These are phyloP conservation scores for Rhizomucor pusillus DNA, from an alignment of 371 early-diverging fungal species.

Conservation along the genomic window DNA sequence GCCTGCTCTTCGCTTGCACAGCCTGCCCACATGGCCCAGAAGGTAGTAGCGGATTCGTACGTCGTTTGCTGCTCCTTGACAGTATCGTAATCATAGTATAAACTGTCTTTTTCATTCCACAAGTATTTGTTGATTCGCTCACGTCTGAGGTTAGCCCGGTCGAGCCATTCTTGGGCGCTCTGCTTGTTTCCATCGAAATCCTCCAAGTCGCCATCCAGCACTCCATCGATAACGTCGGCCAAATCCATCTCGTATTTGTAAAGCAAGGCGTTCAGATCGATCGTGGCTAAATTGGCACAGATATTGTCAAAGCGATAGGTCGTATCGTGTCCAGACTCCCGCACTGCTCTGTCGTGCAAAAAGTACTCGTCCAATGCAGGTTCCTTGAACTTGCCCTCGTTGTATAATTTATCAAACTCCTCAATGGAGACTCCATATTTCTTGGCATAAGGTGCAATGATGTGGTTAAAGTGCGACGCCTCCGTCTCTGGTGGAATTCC, in stretches of 20 bases:
- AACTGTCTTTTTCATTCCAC: constrained; percentile 59
- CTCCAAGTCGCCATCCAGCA: constrained; percentile 61
- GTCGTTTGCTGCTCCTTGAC: constrained; percentile 43
- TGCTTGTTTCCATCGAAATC: constrained; percentile 48
- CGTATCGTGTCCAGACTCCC: constrained; percentile 97
- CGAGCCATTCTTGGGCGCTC: constrained; percentile 48
- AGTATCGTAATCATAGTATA: constrained; percentile 70
- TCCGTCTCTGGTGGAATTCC: constrained; percentile 98
- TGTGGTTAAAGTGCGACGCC: constrained; percentile 89
- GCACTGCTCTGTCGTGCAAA: constrained; percentile 94
- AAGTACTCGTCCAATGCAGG: constrained; percentile 93
- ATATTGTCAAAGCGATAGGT: constrained; percentile 91
- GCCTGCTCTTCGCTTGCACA: constrained; percentile 67
- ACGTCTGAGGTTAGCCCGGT: constrained; percentile 52
- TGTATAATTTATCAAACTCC: constrained; percentile 74
- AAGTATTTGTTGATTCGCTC: constrained; percentile 64
- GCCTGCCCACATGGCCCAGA: constrained; percentile 78
- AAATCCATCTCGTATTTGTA: constrained; percentile 96
- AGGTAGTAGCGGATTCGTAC: constrained; percentile 75
- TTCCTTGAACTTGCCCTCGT: constrained; percentile 59
- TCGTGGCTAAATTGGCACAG: constrained; percentile 89
- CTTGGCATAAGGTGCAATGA: constrained; percentile 82
- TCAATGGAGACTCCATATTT: constrained; percentile 62
- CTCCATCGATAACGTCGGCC: constrained; percentile 66
- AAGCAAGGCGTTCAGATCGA: constrained; percentile 88